These are phyloP conservation scores for Lepidopterella palustris DNA, from an alignment of 495 filamentous ascomycete species.

Conservation along the genomic window DNA sequence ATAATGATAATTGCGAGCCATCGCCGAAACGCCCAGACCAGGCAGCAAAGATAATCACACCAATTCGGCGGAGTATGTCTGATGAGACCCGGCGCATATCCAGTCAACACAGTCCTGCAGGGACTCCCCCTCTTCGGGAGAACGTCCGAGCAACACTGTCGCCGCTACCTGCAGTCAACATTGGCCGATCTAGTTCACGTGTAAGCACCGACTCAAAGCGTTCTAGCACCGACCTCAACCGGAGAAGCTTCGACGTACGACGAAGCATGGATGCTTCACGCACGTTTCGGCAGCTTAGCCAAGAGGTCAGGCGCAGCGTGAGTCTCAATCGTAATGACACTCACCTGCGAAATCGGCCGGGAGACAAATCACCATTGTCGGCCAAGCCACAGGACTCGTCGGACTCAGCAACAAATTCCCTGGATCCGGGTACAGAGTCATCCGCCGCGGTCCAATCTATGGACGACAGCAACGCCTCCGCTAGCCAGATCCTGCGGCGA, in stretches of 20 bases:
- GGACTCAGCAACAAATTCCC: constrained; percentile 70
- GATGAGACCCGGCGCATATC: neutral
- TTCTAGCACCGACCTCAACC: constrained; percentile 39
- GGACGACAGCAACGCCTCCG: constrained; percentile 69
- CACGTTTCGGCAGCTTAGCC: constrained; percentile 15
- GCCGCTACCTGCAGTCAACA: constrained; percentile 42
- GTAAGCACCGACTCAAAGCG: constrained; percentile 30
- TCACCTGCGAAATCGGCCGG: constrained; percentile 3
- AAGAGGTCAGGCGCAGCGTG: constrained; percentile 20
- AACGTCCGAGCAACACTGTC: constrained; percentile 59
- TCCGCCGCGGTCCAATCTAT: constrained; percentile 62
- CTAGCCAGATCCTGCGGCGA: constrained; percentile 79
- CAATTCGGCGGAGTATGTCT: neutral
- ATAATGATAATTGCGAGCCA: constrained; percentile 39
- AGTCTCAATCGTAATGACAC: constrained; percentile 16
- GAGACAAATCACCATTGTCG: constrained; percentile 37
- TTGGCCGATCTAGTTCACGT: constrained; percentile 31
- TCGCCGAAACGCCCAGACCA: neutral
- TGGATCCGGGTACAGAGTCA: constrained; percentile 63
- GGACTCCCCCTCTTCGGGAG: constrained; percentile 50
- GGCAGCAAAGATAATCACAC: neutral
- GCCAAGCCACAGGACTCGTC: constrained; percentile 59
- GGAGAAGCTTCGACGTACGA: constrained; percentile 36
- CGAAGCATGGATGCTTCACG: constrained; percentile 24
- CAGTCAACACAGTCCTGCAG: constrained; percentile 22